A percentile compares a stretch with the other conserved stretches of the same genome.
Conservation (phyloP, 2,329 filamentous ascomycete species). For the Chrysosphaeria jannelii region DNA sequence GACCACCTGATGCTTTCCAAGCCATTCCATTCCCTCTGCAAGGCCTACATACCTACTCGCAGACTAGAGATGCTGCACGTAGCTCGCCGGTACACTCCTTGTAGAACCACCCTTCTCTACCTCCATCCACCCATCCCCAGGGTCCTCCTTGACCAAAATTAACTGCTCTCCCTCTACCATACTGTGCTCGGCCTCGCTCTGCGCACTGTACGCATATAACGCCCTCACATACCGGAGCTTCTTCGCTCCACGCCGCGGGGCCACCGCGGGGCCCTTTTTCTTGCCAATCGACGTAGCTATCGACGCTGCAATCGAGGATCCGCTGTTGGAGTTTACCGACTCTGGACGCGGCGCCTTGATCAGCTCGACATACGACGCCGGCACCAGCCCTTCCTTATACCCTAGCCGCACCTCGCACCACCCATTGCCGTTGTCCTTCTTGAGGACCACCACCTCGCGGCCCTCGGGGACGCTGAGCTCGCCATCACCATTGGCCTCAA, state of each 20-base stretch:
- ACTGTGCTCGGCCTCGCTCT: slow-evolving; percentile 60
- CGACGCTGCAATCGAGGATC: slow-evolving; percentile 24
- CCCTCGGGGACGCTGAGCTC: slow-evolving; percentile 61
- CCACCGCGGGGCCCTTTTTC: slow-evolving; percentile 78
- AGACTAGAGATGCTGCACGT: no score
- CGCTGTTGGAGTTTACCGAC: slow-evolving; percentile 44
- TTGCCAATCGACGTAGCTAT: slow-evolving; percentile 17
- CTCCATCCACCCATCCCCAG: slow-evolving; percentile 87
- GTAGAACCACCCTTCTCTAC: slow-evolving; percentile 72
- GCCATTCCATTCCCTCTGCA: no score
- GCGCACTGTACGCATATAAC: slow-evolving; percentile 68
- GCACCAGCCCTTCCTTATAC: slow-evolving; percentile 57
- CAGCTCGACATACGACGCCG: slow-evolving; percentile 56
- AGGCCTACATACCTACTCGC: no score
- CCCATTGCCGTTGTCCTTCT: slow-evolving; percentile 72
- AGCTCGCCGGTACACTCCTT: slow-evolving; percentile 80
- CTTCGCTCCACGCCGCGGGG: slow-evolving; percentile 70
- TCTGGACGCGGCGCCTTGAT: slow-evolving; percentile 12
- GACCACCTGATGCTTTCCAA: no score
- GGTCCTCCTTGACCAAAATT: slow-evolving; percentile 63
- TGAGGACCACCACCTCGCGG: slow-evolving; percentile 44
- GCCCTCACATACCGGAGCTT: slow-evolving; percentile 84
- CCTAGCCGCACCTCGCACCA: slow-evolving; percentile 67
- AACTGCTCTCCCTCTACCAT: slow-evolving; percentile 83
- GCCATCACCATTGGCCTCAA: slow-evolving; percentile 51